Base-by-base conservation (phyloP, 306 rosid species). In the Astragalus membranaceus region DNA sequence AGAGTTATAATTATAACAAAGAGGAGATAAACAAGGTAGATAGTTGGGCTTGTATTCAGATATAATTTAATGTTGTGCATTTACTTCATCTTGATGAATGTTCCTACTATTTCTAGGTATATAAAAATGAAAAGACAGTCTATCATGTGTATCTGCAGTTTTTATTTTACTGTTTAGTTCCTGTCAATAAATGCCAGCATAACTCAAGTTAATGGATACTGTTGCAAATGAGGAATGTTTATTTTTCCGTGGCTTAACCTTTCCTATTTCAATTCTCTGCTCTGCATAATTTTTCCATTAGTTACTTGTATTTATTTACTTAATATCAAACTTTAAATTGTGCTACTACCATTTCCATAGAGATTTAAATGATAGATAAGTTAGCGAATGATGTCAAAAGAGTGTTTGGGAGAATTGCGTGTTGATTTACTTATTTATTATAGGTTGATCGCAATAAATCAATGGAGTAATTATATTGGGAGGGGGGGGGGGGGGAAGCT, bases 1-100 rank as follows among this genome's bases (percentile, higher is more conserved):
- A 87, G 83, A 85, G 50, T 70, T 93, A 79, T 75, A 81, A 72
- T 64, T 90, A 88, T 59, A 93, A 93, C 76, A 85, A 88, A 70
- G 98, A 93, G 72, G 98, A 90, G 89, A 90, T 93, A 86, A 93
- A 90, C 85, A 93, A 90, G 98, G 96, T 88, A 78, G 68, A 53
- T 30, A 49, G 65, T 49, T 42, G 58, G 54, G 33, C 10, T 56
- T 46, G 77, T 69, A 41, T 68, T 56, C 72, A 50, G 30, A 69
- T 77, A 51, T 32, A 7, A 14, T 78, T 11, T 57, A 59, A 39
- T 51, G 30, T 26, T 26, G 30, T 26, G 29, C 52, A 7, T 66
- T 82, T 51, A 14, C 67, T 8, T 2, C 49, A 70, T 67, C 39
- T 65, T 74, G 35, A 69, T 68, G 49, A 74, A 57, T 79, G 47